A percentile compares a stretch with the other conserved stretches of the same genome.
Conservation (phyloP, 2,329 filamentous ascomycete genomes). For the Diplodia mutila region DNA sequence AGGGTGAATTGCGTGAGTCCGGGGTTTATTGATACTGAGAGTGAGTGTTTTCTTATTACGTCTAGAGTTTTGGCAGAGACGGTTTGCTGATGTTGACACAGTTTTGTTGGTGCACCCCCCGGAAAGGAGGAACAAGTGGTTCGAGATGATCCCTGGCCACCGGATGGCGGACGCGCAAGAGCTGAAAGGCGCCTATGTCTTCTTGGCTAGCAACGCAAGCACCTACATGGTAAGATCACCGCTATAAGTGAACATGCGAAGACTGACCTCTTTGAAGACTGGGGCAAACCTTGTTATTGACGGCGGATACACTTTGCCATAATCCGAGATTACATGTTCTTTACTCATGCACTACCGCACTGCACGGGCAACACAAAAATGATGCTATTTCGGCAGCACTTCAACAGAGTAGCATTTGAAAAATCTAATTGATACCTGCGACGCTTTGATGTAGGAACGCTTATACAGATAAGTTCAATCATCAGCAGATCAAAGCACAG, state of each 20-base stretch:
- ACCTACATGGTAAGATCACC: slow-evolving; percentile 23
- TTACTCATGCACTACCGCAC: no score
- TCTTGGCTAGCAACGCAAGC: slow-evolving; percentile 25
- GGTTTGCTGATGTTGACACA: not conserved
- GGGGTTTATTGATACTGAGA: slow-evolving; percentile 24
- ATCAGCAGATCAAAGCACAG: no score
- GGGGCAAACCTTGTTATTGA: slow-evolving; percentile 22
- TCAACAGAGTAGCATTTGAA: no score
- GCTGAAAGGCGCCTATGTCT: slow-evolving; percentile 24
- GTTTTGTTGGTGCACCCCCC: slow-evolving; percentile 15
- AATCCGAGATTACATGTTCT: no score
- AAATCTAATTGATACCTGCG: no score
- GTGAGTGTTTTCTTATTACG: not conserved
- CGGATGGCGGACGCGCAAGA: slow-evolving; percentile 16
- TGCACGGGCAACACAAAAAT: no score
- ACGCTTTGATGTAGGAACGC: no score
- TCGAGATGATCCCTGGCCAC: slow-evolving; percentile 20
- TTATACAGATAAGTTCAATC: no score
- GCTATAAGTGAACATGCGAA: no score
- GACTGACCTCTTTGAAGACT: not conserved
- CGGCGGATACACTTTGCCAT: slow-evolving; percentile 22
- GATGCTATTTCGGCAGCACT: no score
- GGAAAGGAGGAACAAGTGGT: slow-evolving; percentile 22
- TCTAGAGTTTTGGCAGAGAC: not conserved
- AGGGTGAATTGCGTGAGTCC: slow-evolving; percentile 25